These are phyloP conservation scores for Trichophyton verrucosum DNA, from an alignment of 2,329 filamentous ascomycete species.

Conservation along the genomic window DNA sequence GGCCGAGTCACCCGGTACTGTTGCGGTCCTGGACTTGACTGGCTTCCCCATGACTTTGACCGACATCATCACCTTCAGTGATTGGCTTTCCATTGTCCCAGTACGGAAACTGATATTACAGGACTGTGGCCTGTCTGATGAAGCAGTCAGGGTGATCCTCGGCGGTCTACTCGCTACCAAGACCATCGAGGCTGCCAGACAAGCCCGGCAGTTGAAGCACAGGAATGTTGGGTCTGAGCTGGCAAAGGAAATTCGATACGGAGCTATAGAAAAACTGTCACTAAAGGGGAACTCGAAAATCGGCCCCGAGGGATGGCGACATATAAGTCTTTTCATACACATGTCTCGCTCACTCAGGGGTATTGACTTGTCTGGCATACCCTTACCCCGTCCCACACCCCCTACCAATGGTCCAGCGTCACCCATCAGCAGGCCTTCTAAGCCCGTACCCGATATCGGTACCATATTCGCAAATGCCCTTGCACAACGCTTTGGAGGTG, in stretches of 20 bases:
- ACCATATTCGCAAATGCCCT: conserved; percentile 63
- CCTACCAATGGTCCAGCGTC: conserved; percentile 10
- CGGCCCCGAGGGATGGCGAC: conserved; percentile 75
- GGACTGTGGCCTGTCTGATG: conserved; percentile 75
- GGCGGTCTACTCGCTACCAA: conserved; percentile 75
- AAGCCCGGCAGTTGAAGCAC: conserved; percentile 26
- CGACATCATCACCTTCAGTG: conserved; percentile 76
- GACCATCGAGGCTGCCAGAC: conserved; percentile 46
- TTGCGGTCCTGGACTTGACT: conserved; percentile 70
- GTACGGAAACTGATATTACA: conserved; percentile 77
- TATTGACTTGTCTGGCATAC: conserved; percentile 74
- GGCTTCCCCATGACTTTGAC: conserved; percentile 71
- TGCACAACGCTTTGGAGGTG: conserved; percentile 61
- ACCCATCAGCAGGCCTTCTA: conserved; percentile 17
- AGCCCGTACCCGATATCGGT: conserved; percentile 40
- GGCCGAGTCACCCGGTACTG: conserved; percentile 55
- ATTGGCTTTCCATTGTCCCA: conserved; percentile 88
- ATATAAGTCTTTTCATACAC: conserved; percentile 80
- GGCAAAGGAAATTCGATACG: conserved; percentile 36
- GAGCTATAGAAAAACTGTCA: conserved; percentile 73
- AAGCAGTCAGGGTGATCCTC: conserved; percentile 73
- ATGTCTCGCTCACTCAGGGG: conserved; percentile 77
- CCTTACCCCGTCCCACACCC: conserved; percentile 47
- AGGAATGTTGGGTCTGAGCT: conserved; percentile 17
- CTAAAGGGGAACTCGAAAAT: conserved; percentile 83